phyloP scores from a whole-genome alignment of 257 asterid genomes.

The Prunella vulgaris region DNA sequence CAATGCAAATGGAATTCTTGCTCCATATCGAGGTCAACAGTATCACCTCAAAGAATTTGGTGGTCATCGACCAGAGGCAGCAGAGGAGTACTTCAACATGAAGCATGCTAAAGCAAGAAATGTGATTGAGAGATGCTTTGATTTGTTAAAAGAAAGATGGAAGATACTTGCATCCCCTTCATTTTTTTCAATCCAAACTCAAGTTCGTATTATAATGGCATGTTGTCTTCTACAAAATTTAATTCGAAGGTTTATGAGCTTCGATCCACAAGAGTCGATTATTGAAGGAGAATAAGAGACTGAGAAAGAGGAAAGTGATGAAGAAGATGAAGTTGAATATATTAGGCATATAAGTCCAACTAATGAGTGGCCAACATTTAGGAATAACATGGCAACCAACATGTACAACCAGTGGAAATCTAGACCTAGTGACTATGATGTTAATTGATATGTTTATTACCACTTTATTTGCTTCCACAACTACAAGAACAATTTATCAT shows the following conservation, averaged over 20 bases:
- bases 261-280: not conserved
- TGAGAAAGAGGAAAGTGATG: not conserved
- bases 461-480: not conserved
- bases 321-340: not conserved
- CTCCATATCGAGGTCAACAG: not conserved
- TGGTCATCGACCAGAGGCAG: not conserved
- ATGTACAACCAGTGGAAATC: not conserved
- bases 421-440: not conserved
- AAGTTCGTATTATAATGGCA: not conserved
- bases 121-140: too few species aligned
- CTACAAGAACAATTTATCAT: not conserved
- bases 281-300: not conserved
- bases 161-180: not conserved
- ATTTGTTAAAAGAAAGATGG: slow-evolving; percentile 2
- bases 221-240: too few species aligned
- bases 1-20: not conserved
- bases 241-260: not conserved
- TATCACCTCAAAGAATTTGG: not conserved
- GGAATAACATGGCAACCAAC: not conserved
- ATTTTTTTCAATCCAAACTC: not conserved
- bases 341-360: not conserved
- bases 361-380: not conserved
- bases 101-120: not conserved
- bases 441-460: too few species aligned
- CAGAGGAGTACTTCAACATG: not conserved